These are phyloP conservation scores for Pseudognaphalium luteoalbum DNA, from an alignment of 129 eudicot genomes.

Conservation along the genomic window DNA sequence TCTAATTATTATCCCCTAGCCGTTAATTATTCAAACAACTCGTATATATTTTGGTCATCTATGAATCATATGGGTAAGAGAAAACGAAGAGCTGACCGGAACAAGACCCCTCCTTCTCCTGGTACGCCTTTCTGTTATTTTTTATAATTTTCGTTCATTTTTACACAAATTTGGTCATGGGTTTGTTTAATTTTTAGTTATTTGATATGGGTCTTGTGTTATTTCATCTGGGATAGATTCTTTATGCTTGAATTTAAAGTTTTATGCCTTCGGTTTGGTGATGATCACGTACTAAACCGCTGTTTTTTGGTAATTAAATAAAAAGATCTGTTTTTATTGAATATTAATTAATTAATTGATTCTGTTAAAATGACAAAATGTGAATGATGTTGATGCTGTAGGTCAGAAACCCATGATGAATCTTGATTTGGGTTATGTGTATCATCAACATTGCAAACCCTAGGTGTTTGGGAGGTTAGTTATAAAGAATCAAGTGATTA, in stretches of 20 bases:
- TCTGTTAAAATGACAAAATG: too few species aligned
- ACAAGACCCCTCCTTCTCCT: conserved; percentile 37
- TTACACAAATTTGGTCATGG: conserved; percentile 20
- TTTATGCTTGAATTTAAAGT: conserved; percentile 9
- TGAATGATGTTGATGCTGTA: conserved; percentile 6
- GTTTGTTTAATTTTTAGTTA: conserved; percentile 14
- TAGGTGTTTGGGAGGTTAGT: conserved; percentile 20
- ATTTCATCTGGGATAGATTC: not conserved
- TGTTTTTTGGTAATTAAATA: not conserved
- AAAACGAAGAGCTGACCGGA: conserved; percentile 35
- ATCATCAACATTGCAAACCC: conserved; percentile 20
- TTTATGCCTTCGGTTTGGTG: not conserved
- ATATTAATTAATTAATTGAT: not conserved
- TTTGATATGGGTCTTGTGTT: conserved; percentile 8
- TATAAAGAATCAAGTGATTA: not conserved
- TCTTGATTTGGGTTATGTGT: conserved; percentile 5
- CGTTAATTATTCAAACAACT: conserved; percentile 26
- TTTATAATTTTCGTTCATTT: not conserved
- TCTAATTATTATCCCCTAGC: conserved; percentile 18
- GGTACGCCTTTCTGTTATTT: conserved; percentile 16
- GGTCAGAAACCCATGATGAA: conserved; percentile 18
- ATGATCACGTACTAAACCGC: conserved; percentile 24
- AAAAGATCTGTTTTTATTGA: conserved; percentile 5
- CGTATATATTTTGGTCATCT: not conserved
- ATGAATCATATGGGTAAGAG: conserved; percentile 27